Conservation (phyloP, 164 flowering plant species). For the Echeveria elegans region DNA sequence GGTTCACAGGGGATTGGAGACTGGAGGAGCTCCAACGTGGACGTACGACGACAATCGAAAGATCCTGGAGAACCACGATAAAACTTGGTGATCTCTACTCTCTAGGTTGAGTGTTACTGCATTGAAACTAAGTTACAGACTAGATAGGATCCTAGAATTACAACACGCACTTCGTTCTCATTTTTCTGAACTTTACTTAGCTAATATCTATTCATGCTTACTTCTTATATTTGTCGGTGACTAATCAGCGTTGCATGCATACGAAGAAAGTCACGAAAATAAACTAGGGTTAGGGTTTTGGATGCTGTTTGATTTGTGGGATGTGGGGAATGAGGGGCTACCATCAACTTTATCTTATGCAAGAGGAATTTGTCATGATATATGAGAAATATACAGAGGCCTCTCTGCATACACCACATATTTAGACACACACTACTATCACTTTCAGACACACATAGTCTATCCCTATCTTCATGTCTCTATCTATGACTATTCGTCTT, state of each 20-base stretch:
- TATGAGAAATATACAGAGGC: neutral
- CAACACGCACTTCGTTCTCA: too few relatives aligned
- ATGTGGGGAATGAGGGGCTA: too few relatives aligned
- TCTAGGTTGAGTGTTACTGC: too few relatives aligned
- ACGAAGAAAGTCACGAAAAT: neutral
- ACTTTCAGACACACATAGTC: neutral
- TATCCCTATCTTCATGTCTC: constrained; percentile 1
- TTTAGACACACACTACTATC: neutral
- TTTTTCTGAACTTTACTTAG: too few relatives aligned
- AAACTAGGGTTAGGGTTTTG: neutral
- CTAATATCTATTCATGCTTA: neutral
- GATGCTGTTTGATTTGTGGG: too few relatives aligned
- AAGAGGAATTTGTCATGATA: neutral
- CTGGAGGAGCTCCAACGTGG: too few relatives aligned
- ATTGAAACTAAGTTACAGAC: too few relatives aligned
- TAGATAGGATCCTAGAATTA: too few relatives aligned
- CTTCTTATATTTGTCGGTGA: neutral
- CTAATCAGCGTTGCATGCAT: neutral
- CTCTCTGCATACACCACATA: constrained; percentile 1
- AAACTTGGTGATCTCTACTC: too few relatives aligned
- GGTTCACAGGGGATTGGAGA: too few relatives aligned
- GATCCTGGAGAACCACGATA: too few relatives aligned
- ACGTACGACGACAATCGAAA: too few relatives aligned
- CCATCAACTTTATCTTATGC: neutral
- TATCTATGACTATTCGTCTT: neutral